A percentile compares a stretch with the other conserved stretches of the same genome.
phyloP scores from a whole-genome alignment of 2,329 filamentous ascomycete genomes.

The Colletotrichum karsti region DNA sequence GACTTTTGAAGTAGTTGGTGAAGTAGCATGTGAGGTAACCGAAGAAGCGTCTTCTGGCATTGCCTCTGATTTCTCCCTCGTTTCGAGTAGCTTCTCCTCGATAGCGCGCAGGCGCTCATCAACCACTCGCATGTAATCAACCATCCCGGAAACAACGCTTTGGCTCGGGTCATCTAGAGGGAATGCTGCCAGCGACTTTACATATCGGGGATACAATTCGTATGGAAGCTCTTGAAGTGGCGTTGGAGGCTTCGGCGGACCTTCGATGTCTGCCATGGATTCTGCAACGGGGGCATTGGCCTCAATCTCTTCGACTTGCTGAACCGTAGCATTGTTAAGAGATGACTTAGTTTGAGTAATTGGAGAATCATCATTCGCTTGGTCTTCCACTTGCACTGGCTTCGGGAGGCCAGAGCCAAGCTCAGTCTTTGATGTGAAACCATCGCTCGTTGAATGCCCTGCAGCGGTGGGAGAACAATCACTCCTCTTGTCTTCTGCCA shows the following conservation, averaged over 20 bases:
- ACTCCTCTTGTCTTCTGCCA: no score
- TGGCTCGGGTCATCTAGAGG: background rate
- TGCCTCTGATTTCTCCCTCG: background rate
- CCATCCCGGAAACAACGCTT: background rate
- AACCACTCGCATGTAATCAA: background rate
- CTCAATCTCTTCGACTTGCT: background rate
- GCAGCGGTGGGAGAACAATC: no score
- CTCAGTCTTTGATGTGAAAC: no score
- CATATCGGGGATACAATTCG: background rate
- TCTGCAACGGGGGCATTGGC: background rate
- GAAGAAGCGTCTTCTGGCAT: background rate
- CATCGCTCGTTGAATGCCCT: no score
- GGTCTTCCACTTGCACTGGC: no score
- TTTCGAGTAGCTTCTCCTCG: background rate
- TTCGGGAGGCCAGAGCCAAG: no score
- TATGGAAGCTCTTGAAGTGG: background rate
- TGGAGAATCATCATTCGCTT: no score
- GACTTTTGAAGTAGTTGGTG: no score
- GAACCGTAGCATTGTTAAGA: no score
- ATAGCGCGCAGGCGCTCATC: background rate
- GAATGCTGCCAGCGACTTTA: background rate
- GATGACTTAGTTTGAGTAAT: no score
- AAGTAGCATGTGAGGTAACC: no score
- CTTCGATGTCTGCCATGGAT: background rate
- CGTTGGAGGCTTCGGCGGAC: no score